Evolutionary conservation across 768 basidiomycete species (phyloP).

Genomic region (Boletus vermiculosoides): DNA sequence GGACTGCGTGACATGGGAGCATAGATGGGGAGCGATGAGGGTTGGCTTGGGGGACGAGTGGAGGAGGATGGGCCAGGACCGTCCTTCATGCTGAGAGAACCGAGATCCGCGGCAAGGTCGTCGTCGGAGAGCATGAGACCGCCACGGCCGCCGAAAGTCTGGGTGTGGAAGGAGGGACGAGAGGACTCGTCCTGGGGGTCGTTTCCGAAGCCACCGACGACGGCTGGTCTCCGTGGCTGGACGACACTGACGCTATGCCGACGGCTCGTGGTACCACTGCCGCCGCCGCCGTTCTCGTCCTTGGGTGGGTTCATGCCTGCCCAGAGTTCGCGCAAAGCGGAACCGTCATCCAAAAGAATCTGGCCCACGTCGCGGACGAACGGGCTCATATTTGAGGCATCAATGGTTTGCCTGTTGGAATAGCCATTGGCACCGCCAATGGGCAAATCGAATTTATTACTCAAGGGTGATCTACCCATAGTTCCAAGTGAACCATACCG

Average conservation of each 20-base stretch:
- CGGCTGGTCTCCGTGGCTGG: constrained; percentile 63
- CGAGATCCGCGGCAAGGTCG: constrained; percentile 73
- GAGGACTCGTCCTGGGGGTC: constrained; percentile 43
- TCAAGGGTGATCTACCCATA: constrained; percentile 53
- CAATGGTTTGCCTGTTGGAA: constrained; percentile 41
- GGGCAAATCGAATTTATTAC: constrained; percentile 49
- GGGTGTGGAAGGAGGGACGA: constrained; percentile 34
- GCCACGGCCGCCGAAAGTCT: constrained; percentile 46
- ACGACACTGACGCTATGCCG: constrained; percentile 83
- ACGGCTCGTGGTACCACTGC: constrained; percentile 80
- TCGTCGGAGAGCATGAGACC: constrained; percentile 75
- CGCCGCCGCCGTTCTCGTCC: constrained; percentile 60
- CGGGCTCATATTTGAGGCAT: constrained; percentile 79
- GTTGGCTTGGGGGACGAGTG: constrained; percentile 59
- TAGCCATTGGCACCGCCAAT: constrained; percentile 48
- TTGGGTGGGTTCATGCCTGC: constrained; percentile 62
- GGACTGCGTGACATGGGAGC: constrained; percentile 67
- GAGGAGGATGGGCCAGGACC: constrained; percentile 39
- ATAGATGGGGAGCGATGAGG: constrained; percentile 75
- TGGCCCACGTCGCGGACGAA: constrained; percentile 83
- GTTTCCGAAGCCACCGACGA: constrained; percentile 59
- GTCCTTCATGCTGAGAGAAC: constrained; percentile 52
- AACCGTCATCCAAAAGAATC: constrained; percentile 72
- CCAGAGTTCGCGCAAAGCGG: constrained; percentile 74
- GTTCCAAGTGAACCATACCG: constrained; percentile 65